Conservation (phyloP, 2,329 filamentous ascomycete genomes). For the Neonectria ditissima region DNA sequence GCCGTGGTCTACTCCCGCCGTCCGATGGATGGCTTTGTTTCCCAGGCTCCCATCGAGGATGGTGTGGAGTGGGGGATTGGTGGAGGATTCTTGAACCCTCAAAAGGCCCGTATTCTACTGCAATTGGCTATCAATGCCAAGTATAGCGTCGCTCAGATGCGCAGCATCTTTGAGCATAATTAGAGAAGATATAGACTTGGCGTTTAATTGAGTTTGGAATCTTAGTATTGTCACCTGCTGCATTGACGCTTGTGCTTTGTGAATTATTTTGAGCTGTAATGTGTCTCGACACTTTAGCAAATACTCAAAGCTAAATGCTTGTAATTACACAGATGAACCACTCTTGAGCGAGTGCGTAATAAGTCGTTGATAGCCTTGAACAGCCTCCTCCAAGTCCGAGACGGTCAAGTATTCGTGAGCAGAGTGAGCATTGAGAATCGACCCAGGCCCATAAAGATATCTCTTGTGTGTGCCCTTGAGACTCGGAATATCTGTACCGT, state of each 20-base stretch:
- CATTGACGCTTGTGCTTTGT: background rate
- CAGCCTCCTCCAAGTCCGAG: slow-evolving; percentile 77
- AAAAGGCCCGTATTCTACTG: slow-evolving; percentile 64
- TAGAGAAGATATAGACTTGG: background rate
- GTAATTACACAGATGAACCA: background rate
- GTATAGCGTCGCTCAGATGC: slow-evolving; percentile 29
- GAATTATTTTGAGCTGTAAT: background rate
- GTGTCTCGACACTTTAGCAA: too few relatives aligned
- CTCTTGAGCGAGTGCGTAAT: slow-evolving; percentile 62
- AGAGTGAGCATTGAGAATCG: slow-evolving; percentile 84
- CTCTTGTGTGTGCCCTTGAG: slow-evolving; percentile 72
- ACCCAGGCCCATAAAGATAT: slow-evolving; percentile 72
- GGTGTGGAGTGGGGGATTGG: slow-evolving; percentile 53
- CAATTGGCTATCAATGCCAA: slow-evolving; percentile 51
- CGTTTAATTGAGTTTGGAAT: background rate
- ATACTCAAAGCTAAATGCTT: background rate
- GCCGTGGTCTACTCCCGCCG: slow-evolving; percentile 62
- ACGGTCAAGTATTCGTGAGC: slow-evolving; percentile 81
- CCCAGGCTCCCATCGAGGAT: slow-evolving; percentile 45
- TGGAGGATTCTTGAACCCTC: slow-evolving; percentile 65
- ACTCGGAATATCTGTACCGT: slow-evolving; percentile 89
- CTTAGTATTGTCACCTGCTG: background rate
- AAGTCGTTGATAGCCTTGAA: slow-evolving; percentile 78
- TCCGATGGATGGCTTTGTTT: slow-evolving; percentile 62
- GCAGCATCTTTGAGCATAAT: slow-evolving; percentile 14